Base-by-base conservation (phyloP, 2,329 filamentous ascomycete genomes). In the Nemania bipapillata region DNA sequence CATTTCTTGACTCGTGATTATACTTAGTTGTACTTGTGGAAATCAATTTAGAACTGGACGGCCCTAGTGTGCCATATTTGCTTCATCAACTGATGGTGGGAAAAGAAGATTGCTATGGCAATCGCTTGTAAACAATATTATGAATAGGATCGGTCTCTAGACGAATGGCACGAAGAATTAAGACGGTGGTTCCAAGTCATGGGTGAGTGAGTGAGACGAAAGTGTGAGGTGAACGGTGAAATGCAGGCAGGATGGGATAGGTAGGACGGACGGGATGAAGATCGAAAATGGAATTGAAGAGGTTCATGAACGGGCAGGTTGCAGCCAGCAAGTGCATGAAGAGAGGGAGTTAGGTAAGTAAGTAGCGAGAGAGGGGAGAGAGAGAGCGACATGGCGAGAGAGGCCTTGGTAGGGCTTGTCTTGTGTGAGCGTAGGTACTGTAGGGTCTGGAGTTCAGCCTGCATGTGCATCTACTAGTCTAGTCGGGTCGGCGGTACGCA, bases 401-500 rank as follows among this genome's bases (percentile, higher is more conserved):
- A 50, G 20, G n/a, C 42, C n/a, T n/a, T n/a, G n/a, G n/a, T 28
- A 30, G 55, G 55, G 30, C 28, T 50, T 65, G 54, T 59, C 28
- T 42, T 53, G 32, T 56, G 40, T 28, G 50, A 47, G 50, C 50
- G 3, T 26, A n/a, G 54, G 50, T n/a, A n/a, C n/a, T n/a, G 30
- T 56, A 52, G 55, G 60, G 65, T 54, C 63, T 37, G 49, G n/a
- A 57, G 62, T 68, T 65, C 65, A 63, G 59, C 54, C 55, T 61
- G 61, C 66, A 60, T 58, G 37, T 55, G 42, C 50, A 68, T 54
- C 57, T 58, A 63, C 66, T n/a, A n/a, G 64, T 63, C 62, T 68
- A 57, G 61, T 64, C 53, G 61, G 65, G 61, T 58, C 64, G 61
- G 52, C 17, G 17, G 40, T n/a, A n/a, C n/a, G n/a, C n/a, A n/a